phyloP scores from a whole-genome alignment of 1,284 basidiomycete species.

The Ceratobasidium papillatum region DNA sequence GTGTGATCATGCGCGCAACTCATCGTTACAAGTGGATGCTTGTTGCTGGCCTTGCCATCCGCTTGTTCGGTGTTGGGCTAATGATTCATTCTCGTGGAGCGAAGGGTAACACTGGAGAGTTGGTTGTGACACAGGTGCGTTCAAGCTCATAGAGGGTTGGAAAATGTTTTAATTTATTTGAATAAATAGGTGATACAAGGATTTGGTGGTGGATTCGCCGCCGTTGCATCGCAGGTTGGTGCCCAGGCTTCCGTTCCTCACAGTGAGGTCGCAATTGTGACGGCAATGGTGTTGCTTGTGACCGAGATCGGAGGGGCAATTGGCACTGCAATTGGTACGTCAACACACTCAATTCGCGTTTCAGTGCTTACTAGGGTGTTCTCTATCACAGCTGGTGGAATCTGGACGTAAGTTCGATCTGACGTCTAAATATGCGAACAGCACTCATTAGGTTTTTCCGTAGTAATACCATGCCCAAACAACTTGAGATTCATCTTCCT shows the following conservation, averaged over 20 bases:
- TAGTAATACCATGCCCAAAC: slow-evolving; percentile 42
- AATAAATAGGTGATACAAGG: slow-evolving; percentile 72
- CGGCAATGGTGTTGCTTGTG: slow-evolving; percentile 80
- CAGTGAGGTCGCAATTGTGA: slow-evolving; percentile 80
- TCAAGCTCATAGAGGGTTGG: too few relatives aligned
- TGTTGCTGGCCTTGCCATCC: slow-evolving; percentile 70
- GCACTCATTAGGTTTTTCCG: too few relatives aligned
- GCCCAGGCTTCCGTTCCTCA: slow-evolving; percentile 83
- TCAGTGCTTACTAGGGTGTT: neutral
- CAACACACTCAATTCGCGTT: slow-evolving; percentile 50
- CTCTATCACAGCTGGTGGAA: slow-evolving; percentile 9
- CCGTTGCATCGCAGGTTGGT: slow-evolving; percentile 73
- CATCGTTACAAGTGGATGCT: slow-evolving; percentile 70
- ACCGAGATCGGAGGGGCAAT: slow-evolving; percentile 81
- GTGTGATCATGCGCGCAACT: slow-evolving; percentile 63
- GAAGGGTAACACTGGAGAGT: slow-evolving; percentile 61
- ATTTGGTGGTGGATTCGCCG: slow-evolving; percentile 79
- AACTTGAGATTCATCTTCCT: slow-evolving; percentile 40
- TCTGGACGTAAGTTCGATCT: slow-evolving; percentile 41
- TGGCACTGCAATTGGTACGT: slow-evolving; percentile 65
- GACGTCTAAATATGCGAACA: too few relatives aligned
- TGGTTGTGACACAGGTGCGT: slow-evolving; percentile 67
- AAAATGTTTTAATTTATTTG: neutral
- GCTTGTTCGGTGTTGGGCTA: slow-evolving; percentile 71
- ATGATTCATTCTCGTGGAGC: slow-evolving; percentile 78